Evolutionary conservation across 441 rosid species (phyloP), one percentile per base, ranked within the genome.

Genomic region (Syzygium syzygioides): DNA sequence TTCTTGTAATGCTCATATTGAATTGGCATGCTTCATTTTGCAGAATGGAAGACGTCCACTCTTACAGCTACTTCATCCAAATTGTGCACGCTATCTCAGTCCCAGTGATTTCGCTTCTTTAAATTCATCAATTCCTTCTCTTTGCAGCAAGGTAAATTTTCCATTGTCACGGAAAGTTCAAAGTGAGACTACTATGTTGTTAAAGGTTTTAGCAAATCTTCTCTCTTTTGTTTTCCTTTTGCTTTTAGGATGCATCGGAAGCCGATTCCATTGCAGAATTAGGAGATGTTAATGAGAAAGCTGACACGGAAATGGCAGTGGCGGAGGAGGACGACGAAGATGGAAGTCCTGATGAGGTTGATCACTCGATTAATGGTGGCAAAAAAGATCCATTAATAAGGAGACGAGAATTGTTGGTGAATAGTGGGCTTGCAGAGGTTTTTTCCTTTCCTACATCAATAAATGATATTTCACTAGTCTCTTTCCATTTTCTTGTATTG

Each of bases 401-500:
- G 93, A 95, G 99, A 92, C 95, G 86, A 86, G 99, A 98, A 90
- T 89, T 98, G 94, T 91, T 98, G 89, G 90, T 98, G 62, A 89
- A 91, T 88, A 96, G 98, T 89, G 98, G 99, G 89, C 98, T 98
- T 90, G 99, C 98, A 87, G 97, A 96, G 99, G 99, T 97, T 85
- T 89, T 92, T 91, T 79, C 50, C 57, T 85, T 85, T 18, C 66
- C 59, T 52, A 23, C 79, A 83, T 84, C 53, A 76, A 76, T 76
- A 34, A 23, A 55, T 59, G 59, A 84, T 50, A 84, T 53, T 53
- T 84, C 45, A 9, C 89, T 41, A n/a, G 26, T 68, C 15, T 37
- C 50, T 86, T 62, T 60, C 45, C 23, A 66, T 52, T 86, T 55
- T 55, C 18, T 68, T 79, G 20, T 14, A 34, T 55, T 80, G 11